Evolutionary conservation across 2,329 filamentous ascomycete species (phyloP).

Genomic region (Fusarium sp.): DNA sequence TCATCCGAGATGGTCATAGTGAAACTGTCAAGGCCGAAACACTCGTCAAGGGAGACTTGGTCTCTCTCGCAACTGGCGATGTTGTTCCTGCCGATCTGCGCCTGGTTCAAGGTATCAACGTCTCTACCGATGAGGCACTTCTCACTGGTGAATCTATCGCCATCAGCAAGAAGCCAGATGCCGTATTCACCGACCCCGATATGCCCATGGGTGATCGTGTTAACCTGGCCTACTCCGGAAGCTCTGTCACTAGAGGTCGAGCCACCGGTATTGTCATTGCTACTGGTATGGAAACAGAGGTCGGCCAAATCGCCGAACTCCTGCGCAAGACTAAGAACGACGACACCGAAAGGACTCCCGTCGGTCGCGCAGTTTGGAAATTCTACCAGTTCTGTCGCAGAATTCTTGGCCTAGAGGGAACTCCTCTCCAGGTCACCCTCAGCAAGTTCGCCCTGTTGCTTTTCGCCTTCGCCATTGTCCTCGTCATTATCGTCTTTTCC

Average conservation of each 20-base stretch:
- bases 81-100: slow-evolving; percentile 77
- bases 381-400: slow-evolving; percentile 58
- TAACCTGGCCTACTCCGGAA: slow-evolving; percentile 78
- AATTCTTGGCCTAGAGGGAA: slow-evolving; percentile 76
- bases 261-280: slow-evolving; percentile 75
- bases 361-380: slow-evolving; percentile 56
- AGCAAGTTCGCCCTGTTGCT: slow-evolving; percentile 86
- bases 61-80: slow-evolving; percentile 71
- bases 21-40: slow-evolving; percentile 64
- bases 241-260: slow-evolving; percentile 76
- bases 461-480: slow-evolving; percentile 75
- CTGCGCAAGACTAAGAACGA: slow-evolving; percentile 67
- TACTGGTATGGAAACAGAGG: slow-evolving; percentile 79
- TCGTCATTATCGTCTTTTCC: slow-evolving; percentile 71
- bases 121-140: slow-evolving; percentile 79
- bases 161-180: slow-evolving; percentile 72
- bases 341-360: slow-evolving; percentile 54
- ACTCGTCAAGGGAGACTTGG: slow-evolving; percentile 74
- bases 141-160: slow-evolving; percentile 79
- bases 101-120: slow-evolving; percentile 73
- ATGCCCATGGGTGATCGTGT: slow-evolving; percentile 74
- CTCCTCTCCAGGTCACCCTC: slow-evolving; percentile 85
- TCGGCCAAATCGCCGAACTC: slow-evolving; percentile 79
- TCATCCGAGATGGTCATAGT: slow-evolving; percentile 63
- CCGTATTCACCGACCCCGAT: slow-evolving; percentile 61